These are phyloP conservation scores for Zalerion maritima DNA, from an alignment of 495 filamentous ascomycete genomes.

Conservation along the genomic window DNA sequence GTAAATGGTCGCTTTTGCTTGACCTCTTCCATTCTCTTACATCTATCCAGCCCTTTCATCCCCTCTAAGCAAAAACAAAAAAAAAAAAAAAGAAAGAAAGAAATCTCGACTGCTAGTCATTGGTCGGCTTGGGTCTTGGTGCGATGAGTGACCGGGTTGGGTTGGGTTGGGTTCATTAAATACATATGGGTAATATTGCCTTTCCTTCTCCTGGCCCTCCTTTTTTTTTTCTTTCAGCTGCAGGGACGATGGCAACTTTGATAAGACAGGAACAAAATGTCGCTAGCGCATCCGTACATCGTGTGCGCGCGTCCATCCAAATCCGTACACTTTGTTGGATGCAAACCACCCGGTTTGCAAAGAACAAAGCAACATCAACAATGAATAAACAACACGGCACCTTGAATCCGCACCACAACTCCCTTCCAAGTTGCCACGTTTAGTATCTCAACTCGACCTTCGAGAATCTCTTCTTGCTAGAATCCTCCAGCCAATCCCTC, in stretches of 20 bases:
- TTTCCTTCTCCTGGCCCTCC: no score
- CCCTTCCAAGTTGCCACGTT: background rate
- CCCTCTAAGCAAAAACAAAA: background rate
- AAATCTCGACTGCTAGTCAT: constrained; percentile 1
- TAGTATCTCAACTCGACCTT: constrained; percentile 16
- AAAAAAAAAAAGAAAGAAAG: constrained; percentile 6
- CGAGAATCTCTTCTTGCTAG: constrained; percentile 12
- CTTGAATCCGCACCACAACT: background rate
- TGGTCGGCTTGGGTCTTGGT: constrained; percentile 8
- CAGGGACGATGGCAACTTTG: no score
- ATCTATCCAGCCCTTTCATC: no score
- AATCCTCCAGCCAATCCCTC: constrained; percentile 14
- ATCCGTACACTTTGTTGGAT: constrained; percentile 6
- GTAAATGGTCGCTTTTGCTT: no score
- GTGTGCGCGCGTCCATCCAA: no score
- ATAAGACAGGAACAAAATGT: no score
- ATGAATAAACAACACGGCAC: background rate
- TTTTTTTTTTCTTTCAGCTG: no score
- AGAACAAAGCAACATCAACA: constrained; percentile 6
- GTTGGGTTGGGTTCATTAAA: constrained; percentile 4
- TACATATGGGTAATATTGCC: constrained; percentile 5
- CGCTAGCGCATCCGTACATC: no score
- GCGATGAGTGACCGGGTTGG: background rate
- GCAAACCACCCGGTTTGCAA: constrained; percentile 2
- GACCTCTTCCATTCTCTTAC: no score